Percentiles rank a stretch among this genome's conserved stretches.
These are phyloP conservation scores for Yamadazyma olivae DNA, from an alignment of 805 yeast species.

Conservation along the genomic window DNA sequence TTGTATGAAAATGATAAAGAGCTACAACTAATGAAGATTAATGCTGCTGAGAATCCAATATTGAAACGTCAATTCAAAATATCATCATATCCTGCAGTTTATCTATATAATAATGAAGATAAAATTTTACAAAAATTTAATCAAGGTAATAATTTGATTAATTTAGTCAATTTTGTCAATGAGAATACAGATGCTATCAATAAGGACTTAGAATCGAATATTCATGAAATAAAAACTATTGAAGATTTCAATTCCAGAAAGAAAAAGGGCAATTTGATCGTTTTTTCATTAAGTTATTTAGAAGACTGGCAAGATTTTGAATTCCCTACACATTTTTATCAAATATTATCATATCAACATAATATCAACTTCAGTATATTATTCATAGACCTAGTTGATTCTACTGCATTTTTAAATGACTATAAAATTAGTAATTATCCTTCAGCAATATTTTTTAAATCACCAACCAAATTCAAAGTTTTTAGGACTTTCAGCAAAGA, in stretches of 20 bases:
- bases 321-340: constrained; percentile 34
- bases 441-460: constrained; percentile 26
- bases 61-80: constrained; percentile 40
- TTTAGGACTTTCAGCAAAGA: constrained; percentile 18
- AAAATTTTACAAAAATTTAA: constrained; percentile 36
- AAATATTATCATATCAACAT: constrained; percentile 19
- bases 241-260: constrained; percentile 3
- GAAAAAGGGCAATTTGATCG: constrained; percentile 17
- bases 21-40: constrained; percentile 31
- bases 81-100: constrained; percentile 47
- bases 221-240: constrained; percentile 7
- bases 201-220: constrained; percentile 18
- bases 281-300: constrained; percentile 20
- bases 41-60: constrained; percentile 25
- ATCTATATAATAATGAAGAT: constrained; percentile 42
- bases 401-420: constrained; percentile 17
- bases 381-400: constrained; percentile 19
- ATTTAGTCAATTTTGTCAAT: constrained; percentile 20
- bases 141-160: constrained; percentile 15
- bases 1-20: constrained; percentile 36
- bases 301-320: constrained; percentile 30
- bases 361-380: constrained; percentile 21
- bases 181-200: constrained; percentile 16
- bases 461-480: constrained; percentile 19
- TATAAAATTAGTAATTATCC: constrained; percentile 31